Evolutionary conservation across 2,329 filamentous ascomycete species (phyloP), one percentile per base, ranked within the genome.

Genomic region (Ilyonectria sp.): DNA sequence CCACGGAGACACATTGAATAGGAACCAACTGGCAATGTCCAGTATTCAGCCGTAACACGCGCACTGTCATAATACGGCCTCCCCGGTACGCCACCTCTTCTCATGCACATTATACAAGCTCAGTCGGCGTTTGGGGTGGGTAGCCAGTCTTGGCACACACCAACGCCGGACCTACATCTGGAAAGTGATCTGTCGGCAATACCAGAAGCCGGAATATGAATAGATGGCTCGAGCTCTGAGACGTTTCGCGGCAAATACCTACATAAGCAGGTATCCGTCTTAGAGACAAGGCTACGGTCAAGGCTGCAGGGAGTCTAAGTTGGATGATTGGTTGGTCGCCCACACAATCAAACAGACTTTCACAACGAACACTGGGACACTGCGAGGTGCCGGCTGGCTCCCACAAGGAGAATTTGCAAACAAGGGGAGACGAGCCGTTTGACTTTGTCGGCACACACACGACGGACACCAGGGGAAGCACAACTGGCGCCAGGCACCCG

Each of bases 141-240:
- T 58, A 49, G 46, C 46, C 37, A 29, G 21, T 3, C 19, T 50
- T 13, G 26, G 63, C 63, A 61, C 58, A 37, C 58, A 26, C 63
- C 58, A 61, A 26, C 26, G 17, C 26, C 23, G 23, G 8, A 40
- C 19, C 47, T 50, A 23, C 49, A 43, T 43, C 29, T 29, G 55
- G 65, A 67, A 63, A 52, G 50, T 66, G 61, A 63, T 60, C 43
- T 59, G 58, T 67, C 49, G 63, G 63, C 62, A 60, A 67, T 47
- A 23, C 60, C 35, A 49, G 47, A 29, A 49, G 63, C 57, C 49
- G 50, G 29, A 69, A 56, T 35, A 56, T 57, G 54, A 75, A 71
- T 65, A 72, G 69, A 63, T 71, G 67, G 72, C 33, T 71, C 65
- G 55, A 71, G 72, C 72, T 73, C 65, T 35, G 56, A 67, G 63